Base-by-base conservation (phyloP, 768 basidiomycete species). In the Tephrocybe sp. region DNA sequence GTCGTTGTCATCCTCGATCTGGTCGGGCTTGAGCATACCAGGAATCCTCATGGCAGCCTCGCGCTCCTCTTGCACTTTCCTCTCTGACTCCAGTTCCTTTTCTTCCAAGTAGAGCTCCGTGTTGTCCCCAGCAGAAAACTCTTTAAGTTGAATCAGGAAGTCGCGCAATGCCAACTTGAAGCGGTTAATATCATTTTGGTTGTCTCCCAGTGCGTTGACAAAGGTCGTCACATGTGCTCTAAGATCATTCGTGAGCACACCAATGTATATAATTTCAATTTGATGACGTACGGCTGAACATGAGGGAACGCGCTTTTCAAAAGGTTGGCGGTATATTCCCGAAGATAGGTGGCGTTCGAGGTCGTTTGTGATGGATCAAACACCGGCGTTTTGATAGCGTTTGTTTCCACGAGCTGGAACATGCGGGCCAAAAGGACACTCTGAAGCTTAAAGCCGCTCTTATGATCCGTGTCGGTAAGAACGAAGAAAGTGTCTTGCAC, bases 401-500 rank as follows among this genome's bases (percentile, higher is more conserved):
- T 85, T 41, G 77, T 78, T 66, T 94, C 89, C 30, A 95, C 90
- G 21, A 98, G 80, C 64, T 91, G 87, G 80, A 97, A 94, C 75
- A 99, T 80, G 25, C 91, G 82, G 15, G 92, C 89, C 38, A 99
- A 83, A n/a, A 98, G 77, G 58, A 91, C 73, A 58, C 88, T 90
- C 69, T 97, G 94, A 52, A 94, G 77, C 69, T 97, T 97, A 78
- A 97, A 97, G 22, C 95, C 94, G 60, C 91, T 94, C 83, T 97
- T 98, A 77, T 99, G 95, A 68, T 98, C 95, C 4, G 94, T 85
- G 65, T 99, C 95, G 24, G 94, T 97, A 38, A 99, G 77, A 34
- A 98, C 95, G 59, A 91, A 97, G 81, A 99, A 94, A 33, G 91
- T 91, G 66, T 98, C 97, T 58, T 94, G 93, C 29, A 97, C 75